Conservation (phyloP, 2,329 filamentous ascomycete species). For the Ascochyta rabiei region DNA sequence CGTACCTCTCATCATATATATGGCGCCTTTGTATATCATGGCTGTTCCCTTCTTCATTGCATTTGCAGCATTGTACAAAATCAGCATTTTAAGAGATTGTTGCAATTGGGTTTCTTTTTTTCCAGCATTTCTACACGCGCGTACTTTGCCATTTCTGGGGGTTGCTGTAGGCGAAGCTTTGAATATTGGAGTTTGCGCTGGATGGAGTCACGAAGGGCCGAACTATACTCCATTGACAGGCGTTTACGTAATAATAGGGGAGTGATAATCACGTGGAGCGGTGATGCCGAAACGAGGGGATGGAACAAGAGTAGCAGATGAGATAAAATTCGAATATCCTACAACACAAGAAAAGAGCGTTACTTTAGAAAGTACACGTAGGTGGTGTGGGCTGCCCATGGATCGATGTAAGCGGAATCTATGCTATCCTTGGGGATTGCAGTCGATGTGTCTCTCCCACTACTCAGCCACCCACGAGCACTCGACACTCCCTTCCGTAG, state of each 20-base stretch:
- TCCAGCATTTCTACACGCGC: slow-evolving; percentile 9
- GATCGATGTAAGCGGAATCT: no score
- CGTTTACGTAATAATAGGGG: slow-evolving; percentile 12
- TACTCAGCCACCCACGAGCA: no score
- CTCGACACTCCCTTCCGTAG: no score
- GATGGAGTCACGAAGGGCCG: slow-evolving; percentile 11
- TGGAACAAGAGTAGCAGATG: not conserved
- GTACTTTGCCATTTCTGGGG: not conserved
- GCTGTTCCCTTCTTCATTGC: slow-evolving; percentile 23
- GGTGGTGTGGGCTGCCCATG: no score
- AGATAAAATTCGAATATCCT: slow-evolving; percentile 3
- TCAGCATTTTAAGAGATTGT: slow-evolving; percentile 11
- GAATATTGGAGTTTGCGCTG: slow-evolving; percentile 12
- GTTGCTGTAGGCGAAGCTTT: slow-evolving; percentile 3
- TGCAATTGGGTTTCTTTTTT: slow-evolving; percentile 8
- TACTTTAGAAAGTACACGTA: no score
- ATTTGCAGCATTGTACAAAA: slow-evolving; percentile 33
- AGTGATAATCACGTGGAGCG: not conserved
- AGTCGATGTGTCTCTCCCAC: no score
- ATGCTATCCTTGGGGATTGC: no score
- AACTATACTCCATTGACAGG: slow-evolving; percentile 15
- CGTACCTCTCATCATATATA: slow-evolving; percentile 22
- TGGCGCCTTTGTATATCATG: slow-evolving; percentile 33
- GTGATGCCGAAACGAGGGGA: not conserved
- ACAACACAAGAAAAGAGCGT: slow-evolving; percentile 1